phyloP scores from a whole-genome alignment of 1,284 basidiomycete species.

The Takashimella koratensis region DNA sequence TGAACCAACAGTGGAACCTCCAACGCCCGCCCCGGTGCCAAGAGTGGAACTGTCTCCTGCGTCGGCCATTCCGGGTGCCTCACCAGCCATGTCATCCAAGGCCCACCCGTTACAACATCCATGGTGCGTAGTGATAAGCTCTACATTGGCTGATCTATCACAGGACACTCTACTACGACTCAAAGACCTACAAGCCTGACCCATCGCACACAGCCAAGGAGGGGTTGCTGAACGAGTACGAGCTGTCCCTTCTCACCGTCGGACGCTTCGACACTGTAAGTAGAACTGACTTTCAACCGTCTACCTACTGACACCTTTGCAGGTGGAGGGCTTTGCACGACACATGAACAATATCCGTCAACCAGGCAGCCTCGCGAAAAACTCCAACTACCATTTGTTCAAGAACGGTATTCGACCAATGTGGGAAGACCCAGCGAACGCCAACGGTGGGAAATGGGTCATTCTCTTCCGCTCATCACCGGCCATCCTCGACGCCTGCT shows the following conservation, averaged over 20 bases:
- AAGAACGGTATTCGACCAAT: slow-evolving; percentile 61
- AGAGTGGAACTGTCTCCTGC: too few species aligned
- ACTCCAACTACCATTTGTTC: slow-evolving; percentile 92
- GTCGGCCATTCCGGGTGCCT: too few species aligned
- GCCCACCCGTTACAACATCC: too few species aligned
- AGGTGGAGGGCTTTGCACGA: slow-evolving; percentile 85
- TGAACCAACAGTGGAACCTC: too few species aligned
- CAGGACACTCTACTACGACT: slow-evolving; percentile 86
- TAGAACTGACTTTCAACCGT: slow-evolving; percentile 34
- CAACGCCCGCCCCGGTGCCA: too few species aligned
- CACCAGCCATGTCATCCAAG: too few species aligned
- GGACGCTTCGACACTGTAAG: slow-evolving; percentile 76
- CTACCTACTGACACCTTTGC: slow-evolving; percentile 1
- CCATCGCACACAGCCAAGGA: slow-evolving; percentile 28
- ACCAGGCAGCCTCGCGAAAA: slow-evolving; percentile 78
- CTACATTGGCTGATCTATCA: too few species aligned
- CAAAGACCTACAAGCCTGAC: slow-evolving; percentile 67
- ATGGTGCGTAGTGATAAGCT: too few species aligned
- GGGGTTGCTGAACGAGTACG: slow-evolving; percentile 30
- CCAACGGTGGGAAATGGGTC: slow-evolving; percentile 89
- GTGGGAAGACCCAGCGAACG: slow-evolving; percentile 94
- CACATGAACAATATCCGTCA: slow-evolving; percentile 92
- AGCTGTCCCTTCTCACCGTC: slow-evolving; percentile 71
- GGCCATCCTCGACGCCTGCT: slow-evolving; percentile 70
- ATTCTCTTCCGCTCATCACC: slow-evolving; percentile 78